phyloP scores from a whole-genome alignment of 805 yeast species.

The Komagataella pastoris region DNA sequence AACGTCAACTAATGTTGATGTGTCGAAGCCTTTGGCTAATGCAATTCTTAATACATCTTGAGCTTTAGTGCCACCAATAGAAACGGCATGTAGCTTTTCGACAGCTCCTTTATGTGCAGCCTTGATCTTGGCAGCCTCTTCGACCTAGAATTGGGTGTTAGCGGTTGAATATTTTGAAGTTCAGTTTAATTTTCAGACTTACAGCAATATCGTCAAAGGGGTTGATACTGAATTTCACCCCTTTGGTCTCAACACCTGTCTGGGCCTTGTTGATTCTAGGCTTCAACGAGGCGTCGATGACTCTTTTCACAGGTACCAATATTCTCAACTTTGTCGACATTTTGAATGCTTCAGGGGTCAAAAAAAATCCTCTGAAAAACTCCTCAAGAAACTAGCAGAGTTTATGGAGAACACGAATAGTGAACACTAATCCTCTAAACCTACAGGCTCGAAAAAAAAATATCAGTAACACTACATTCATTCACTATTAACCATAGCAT shows the following conservation, averaged over 20 bases:
- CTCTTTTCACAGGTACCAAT: conserved; percentile 90
- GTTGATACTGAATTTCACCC: conserved; percentile 84
- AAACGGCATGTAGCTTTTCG: conserved; percentile 78
- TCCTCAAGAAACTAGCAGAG: neutral
- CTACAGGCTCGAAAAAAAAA: neutral
- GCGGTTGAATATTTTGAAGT: neutral
- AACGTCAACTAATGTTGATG: conserved; percentile 69
- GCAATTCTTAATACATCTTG: conserved; percentile 85
- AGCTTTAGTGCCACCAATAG: conserved; percentile 78
- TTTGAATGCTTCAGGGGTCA: neutral
- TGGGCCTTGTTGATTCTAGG: conserved; percentile 84
- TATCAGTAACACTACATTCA: neutral
- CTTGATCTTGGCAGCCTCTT: conserved; percentile 76
- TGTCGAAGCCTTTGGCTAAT: conserved; percentile 89
- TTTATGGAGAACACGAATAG: neutral
- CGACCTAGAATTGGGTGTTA: conserved; percentile 24
- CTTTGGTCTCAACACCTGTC: conserved; percentile 77
- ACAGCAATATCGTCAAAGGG: conserved; percentile 96
- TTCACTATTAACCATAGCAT: neutral
- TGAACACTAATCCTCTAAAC: neutral
- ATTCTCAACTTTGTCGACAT: conserved; percentile 47
- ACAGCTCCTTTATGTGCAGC: conserved; percentile 54
- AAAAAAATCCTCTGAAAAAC: neutral
- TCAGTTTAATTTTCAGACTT: conserved; percentile 2
- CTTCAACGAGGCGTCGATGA: conserved; percentile 84